phyloP scores from a whole-genome alignment of 2,329 filamentous ascomycete genomes.

The Reticulascus tulasneorum region DNA sequence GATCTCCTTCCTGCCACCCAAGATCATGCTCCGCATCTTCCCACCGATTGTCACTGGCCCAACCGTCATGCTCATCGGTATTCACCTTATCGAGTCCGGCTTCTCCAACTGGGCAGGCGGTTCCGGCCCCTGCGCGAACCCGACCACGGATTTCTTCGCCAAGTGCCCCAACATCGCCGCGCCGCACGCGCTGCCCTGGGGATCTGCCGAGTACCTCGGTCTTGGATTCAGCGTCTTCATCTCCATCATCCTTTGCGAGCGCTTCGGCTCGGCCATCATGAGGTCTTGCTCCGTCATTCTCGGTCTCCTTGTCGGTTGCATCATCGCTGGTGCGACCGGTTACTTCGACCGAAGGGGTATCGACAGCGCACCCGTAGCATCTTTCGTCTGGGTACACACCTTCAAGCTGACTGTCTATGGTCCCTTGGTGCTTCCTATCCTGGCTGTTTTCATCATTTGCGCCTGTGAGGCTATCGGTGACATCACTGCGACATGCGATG shows the following conservation, averaged over 20 bases:
- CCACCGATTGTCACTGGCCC: conserved; percentile 75
- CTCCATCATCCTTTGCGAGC: conserved; percentile 75
- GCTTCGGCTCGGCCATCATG: conserved; percentile 80
- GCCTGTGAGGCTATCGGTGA: conserved; percentile 79
- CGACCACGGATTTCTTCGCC: conserved; percentile 53
- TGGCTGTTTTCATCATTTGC: conserved; percentile 68
- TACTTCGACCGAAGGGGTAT: conserved; percentile 76
- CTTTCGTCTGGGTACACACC: conserved; percentile 76
- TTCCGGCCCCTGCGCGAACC: conserved; percentile 51
- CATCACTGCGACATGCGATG: conserved; percentile 77
- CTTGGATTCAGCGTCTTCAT: conserved; percentile 77
- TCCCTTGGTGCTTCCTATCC: conserved; percentile 66
- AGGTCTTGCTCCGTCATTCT: conserved; percentile 74
- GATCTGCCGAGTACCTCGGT: conserved; percentile 71
- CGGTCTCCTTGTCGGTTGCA: conserved; percentile 67
- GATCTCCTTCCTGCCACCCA: conserved; percentile 71
- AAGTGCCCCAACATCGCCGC: conserved; percentile 65
- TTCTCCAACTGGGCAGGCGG: conserved; percentile 79
- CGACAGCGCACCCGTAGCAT: conserved; percentile 64
- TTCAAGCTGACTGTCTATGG: conserved; percentile 70
- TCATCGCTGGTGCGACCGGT: conserved; percentile 72
- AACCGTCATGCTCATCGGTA: conserved; percentile 67
- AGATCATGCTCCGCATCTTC: conserved; percentile 66
- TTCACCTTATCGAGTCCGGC: conserved; percentile 66
- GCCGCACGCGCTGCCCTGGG: conserved; percentile 72